phyloP scores from a whole-genome alignment of 306 rosid species.

The Prunus dulcis region DNA sequence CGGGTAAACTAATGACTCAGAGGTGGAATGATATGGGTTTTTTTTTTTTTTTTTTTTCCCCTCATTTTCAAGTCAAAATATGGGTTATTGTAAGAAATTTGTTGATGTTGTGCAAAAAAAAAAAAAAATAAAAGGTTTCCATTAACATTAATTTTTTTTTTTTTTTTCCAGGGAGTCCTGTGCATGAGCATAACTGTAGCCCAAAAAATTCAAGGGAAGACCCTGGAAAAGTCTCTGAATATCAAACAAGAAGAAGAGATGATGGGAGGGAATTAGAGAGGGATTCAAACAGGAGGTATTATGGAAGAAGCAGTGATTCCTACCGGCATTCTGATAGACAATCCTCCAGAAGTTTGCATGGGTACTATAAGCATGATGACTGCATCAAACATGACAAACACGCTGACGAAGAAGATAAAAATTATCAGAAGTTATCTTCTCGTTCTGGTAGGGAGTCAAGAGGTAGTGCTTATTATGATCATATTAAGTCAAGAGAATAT shows the following conservation, averaged over 20 bases:
- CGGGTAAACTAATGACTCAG: background rate
- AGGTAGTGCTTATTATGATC: slow-evolving; percentile 38
- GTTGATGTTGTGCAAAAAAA: background rate
- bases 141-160: background rate
- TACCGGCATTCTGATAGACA: slow-evolving; percentile 59
- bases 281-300: slow-evolving; percentile 44
- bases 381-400: slow-evolving; percentile 46
- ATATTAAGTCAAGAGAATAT: slow-evolving; percentile 51
- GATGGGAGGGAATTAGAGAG: slow-evolving; percentile 52
- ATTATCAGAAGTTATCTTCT: slow-evolving; percentile 45
- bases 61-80: background rate
- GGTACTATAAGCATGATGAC: slow-evolving; percentile 54
- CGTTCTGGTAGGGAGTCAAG: slow-evolving; percentile 59
- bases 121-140: background rate
- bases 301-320: slow-evolving; percentile 60
- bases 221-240: slow-evolving; percentile 40
- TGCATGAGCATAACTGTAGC: slow-evolving; percentile 42
- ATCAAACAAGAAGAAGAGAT: slow-evolving; percentile 49
- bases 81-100: background rate
- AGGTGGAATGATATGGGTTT: background rate
- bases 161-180: slow-evolving; percentile 61
- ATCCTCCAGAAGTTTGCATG: slow-evolving; percentile 55
- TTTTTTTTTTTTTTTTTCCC: background rate
- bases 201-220: slow-evolving; percentile 49
- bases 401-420: slow-evolving; percentile 54